Evolutionary conservation across 352 stramenopile genomes (phyloP).

Genomic region (Phytopythium mirpurense): DNA sequence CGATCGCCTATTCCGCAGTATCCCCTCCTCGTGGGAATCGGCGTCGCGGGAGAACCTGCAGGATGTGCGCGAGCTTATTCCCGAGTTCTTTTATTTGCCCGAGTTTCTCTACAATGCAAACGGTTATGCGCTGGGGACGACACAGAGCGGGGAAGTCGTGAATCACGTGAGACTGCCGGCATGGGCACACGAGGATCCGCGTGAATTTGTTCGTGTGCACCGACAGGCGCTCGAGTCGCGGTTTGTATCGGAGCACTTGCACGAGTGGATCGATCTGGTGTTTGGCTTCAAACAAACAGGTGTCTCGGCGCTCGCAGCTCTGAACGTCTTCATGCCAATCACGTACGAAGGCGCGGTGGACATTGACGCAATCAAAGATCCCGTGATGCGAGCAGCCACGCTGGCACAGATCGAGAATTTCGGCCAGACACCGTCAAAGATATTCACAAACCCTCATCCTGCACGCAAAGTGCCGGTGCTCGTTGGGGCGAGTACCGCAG

Average conservation of each 20-base stretch:
- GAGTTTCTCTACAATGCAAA: constrained; percentile 82
- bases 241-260: constrained; percentile 94
- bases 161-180: constrained; percentile 90
- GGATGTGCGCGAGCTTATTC: constrained; percentile 78
- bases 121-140: constrained; percentile 58
- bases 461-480: constrained; percentile 48
- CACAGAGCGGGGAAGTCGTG: constrained; percentile 83
- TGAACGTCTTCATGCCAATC: constrained; percentile 92
- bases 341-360: constrained; percentile 81
- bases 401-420: constrained; percentile 91
- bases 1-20: constrained; percentile 94
- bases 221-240: constrained; percentile 95
- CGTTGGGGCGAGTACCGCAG: background rate
- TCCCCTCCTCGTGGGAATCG: constrained; percentile 93
- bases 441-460: constrained; percentile 69
- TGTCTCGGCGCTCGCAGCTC: constrained; percentile 81
- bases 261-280: constrained; percentile 98
- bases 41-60: constrained; percentile 90
- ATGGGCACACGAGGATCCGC: constrained; percentile 91
- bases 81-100: constrained; percentile 75
- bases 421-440: constrained; percentile 78
- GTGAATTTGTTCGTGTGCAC: constrained; percentile 94
- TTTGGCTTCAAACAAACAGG: constrained; percentile 97
- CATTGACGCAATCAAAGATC: constrained; percentile 80
- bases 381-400: constrained; percentile 89